Base-by-base conservation (phyloP, 2,329 filamentous ascomycete genomes). In the Calonectria pteridis region DNA sequence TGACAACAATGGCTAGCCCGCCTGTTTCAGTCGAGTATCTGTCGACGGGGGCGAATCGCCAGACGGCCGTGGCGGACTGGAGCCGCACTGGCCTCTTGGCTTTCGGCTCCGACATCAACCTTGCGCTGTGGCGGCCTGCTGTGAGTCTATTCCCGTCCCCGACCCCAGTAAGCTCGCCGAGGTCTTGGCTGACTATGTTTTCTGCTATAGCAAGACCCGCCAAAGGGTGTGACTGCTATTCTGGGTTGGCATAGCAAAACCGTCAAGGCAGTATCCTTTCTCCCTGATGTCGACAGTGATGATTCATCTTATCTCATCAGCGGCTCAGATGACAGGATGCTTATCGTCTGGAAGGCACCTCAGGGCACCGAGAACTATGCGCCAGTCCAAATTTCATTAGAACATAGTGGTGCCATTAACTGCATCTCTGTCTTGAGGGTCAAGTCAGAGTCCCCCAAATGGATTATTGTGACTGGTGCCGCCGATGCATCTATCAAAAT, bases 41-140 rank as follows among this genome's bases (percentile, higher is more conserved):
- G 77, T 93, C 95, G 59, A 92, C 93, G 75, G 97, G 97, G 74
- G 96, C 95, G 59, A 99, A 98, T 84, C 91, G 96, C 79, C 95
- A 98, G 81, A 94, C 96, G 23, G 93, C 93, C 20, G 94, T 95
- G 33, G 96, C 96, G 33, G 96, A 98, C 86, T 99, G 97, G 97
- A 92, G 94, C 82, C 82, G 85, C 26, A 86, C 89, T 76, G 94
- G 94, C 13, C 83, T 95, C 55, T 88, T 99, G 68, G 97, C 95
- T 35, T 99, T 95, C 86, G 97, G 97, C 37, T 93, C 96, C 11
- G 95, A 97, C 84, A 92, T 93, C 78, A 97, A 97, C 85, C 90
- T 99, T 79, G 96, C 95, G 53, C 83, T 98, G 50, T 99, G 97
- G 97, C 88, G 92, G 82, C 95, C 95, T 70, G 84, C 89, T 82